Percentiles rank a stretch among this genome's conserved stretches.
phyloP scores from a whole-genome alignment of 1,284 basidiomycete species.

The Tetrapyrgos nigripes region DNA sequence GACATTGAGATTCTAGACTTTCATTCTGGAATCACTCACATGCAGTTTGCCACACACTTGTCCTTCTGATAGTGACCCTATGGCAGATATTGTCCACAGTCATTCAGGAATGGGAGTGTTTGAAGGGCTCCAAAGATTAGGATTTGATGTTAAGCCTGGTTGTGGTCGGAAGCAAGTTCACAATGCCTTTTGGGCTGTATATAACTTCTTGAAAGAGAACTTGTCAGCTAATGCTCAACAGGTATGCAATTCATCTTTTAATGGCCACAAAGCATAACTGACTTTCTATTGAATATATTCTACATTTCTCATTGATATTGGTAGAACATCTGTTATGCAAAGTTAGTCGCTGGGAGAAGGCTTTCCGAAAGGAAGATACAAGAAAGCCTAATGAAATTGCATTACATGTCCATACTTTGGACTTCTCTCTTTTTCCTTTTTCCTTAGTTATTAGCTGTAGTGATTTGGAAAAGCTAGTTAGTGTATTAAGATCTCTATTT shows the following conservation, averaged over 20 bases:
- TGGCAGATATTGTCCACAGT: background rate
- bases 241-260: too few relatives aligned
- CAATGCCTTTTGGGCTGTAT: background rate
- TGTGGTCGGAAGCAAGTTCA: background rate
- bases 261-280: too few relatives aligned
- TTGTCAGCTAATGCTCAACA: conserved; percentile 5
- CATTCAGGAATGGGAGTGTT: background rate
- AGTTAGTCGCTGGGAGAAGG: conserved; percentile 13
- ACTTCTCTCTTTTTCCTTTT: too few relatives aligned
- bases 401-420: background rate
- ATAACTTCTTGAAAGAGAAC: conserved; percentile 3
- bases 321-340: conserved; percentile 21
- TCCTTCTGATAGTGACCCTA: background rate
- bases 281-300: too few relatives aligned
- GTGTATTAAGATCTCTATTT: too few relatives aligned
- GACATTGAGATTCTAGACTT: background rate
- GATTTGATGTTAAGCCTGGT: background rate
- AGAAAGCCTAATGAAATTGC: background rate
- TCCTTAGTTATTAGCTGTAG: too few relatives aligned
- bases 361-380: background rate
- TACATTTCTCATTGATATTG: conserved; percentile 15
- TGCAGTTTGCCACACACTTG: conserved; percentile 1
- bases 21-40: background rate
- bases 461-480: too few relatives aligned
- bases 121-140: conserved; percentile 1